Evolutionary conservation across 129 eudicot genomes (phyloP), one percentile per base, ranked within the genome.

Genomic region (Saussurea involucrata): DNA sequence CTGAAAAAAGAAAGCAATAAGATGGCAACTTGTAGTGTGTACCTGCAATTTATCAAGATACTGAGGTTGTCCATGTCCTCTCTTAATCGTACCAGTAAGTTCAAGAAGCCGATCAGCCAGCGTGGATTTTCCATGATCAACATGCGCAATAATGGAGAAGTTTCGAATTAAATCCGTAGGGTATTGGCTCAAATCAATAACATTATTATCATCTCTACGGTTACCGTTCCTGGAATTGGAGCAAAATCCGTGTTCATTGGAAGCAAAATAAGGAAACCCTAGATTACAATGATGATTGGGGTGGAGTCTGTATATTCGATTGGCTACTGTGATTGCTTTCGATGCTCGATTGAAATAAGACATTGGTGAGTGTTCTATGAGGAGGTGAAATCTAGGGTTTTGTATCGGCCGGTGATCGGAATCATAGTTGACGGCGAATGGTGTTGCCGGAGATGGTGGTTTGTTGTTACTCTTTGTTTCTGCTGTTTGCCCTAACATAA

Each of bases 21-120:
- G 31, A 53, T 53, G 22, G 61, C 61, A 28, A 44, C 4, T 6
- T 36, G 6, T 2, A 53, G 0, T 2, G 11, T 33, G 15, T 76
- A 93, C 98, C 98, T 95, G 98, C 79, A 95, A 55, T 71, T 91
- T 95, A 76, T 95, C 98, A 12, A 95, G 91, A 73, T 95, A 95
- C 85, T 95, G 98, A 72, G 98, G 91, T 64, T 88, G 93, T 2
- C 97, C 97, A 80, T 84, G 94, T 13, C 98, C 98, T 72, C 86
- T 88, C 76, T 75, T 87, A 12, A 95, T 95, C 31, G 98, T 95
- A 33, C 92, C 96, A 3, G 98, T 95, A 53, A 95, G 88, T 88
- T 95, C 98, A 79, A 95, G 87, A 64, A 95, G 90, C 29, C 98
- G 86, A 80, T 95, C 98, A 84, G 98, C 98, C 24, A 95, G 73